phyloP scores from a whole-genome alignment of 441 rosid species.

The Pelargonium citronellum region DNA sequence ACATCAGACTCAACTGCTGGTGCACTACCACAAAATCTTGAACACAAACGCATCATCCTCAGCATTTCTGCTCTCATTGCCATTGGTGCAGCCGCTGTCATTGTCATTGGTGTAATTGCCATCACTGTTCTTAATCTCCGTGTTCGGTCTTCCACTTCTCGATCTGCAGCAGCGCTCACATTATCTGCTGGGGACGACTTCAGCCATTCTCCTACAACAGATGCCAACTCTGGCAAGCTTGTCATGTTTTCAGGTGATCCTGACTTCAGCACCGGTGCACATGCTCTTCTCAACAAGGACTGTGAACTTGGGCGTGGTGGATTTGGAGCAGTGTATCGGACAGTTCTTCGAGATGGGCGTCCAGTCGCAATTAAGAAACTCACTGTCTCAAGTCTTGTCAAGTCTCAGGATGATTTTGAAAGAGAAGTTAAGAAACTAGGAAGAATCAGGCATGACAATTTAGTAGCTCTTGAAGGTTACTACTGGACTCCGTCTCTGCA shows the following conservation, averaged over 20 bases:
- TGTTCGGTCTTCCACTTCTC: constrained; percentile 45
- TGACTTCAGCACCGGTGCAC: constrained; percentile 66
- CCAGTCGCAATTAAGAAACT: constrained; percentile 68
- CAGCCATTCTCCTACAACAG: constrained; percentile 56
- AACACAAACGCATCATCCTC: constrained; percentile 56
- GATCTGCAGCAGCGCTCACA: constrained; percentile 52
- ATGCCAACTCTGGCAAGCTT: constrained; percentile 73
- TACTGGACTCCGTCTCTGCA: constrained; percentile 72
- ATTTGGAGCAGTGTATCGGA: constrained; percentile 61
- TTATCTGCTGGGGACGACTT: constrained; percentile 57
- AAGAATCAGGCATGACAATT: constrained; percentile 48
- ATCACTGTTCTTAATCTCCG: constrained; percentile 66
- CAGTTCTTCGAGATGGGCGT: constrained; percentile 52
- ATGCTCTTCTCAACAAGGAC: constrained; percentile 65
- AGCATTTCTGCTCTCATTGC: constrained; percentile 70
- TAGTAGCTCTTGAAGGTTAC: constrained; percentile 58
- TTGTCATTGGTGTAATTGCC: constrained; percentile 65
- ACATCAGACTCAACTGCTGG: constrained; percentile 40
- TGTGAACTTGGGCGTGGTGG: constrained; percentile 76
- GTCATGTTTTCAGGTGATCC: constrained; percentile 76
- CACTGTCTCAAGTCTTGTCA: constrained; percentile 63
- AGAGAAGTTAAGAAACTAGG: constrained; percentile 65
- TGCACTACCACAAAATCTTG: constrained; percentile 28
- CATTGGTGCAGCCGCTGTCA: constrained; percentile 67
- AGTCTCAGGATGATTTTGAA: constrained; percentile 66